These are phyloP conservation scores for Seminavis robusta DNA, from an alignment of 108 stramenopile species.

Conservation along the genomic window DNA sequence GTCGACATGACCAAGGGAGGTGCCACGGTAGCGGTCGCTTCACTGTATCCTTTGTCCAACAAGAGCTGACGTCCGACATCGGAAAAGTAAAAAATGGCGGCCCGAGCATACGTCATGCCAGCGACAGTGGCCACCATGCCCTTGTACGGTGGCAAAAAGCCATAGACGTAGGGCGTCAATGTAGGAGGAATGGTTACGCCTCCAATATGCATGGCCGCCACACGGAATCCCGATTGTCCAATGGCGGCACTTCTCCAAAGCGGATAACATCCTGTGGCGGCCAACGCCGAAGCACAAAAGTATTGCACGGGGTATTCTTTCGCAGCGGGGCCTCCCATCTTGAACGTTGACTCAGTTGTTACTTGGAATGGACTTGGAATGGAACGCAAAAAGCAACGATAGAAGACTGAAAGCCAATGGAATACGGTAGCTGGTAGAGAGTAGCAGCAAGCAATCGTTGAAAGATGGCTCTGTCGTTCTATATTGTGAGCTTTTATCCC, in stretches of 20 bases:
- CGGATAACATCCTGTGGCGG: constrained; percentile 76
- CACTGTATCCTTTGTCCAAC: not conserved
- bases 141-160: constrained; percentile 88
- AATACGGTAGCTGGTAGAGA: no score
- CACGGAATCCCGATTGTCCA: constrained; percentile 55
- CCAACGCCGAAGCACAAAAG: constrained; percentile 60
- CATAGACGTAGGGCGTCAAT: constrained; percentile 64
- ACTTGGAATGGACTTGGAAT: no score
- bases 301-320: constrained; percentile 71
- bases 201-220: constrained; percentile 1
- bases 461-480: no score
- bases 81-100: constrained; percentile 91
- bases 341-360: no score
- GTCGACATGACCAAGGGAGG: constrained; percentile 77
- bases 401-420: no score
- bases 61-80: constrained; percentile 69
- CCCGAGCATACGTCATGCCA: constrained; percentile 95
- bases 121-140: constrained; percentile 75
- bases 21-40: constrained; percentile 48
- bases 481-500: no score
- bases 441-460: no score
- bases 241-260: constrained; percentile 72
- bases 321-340: constrained; percentile 53
- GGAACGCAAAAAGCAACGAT: no score
- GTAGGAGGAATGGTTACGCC: constrained; percentile 14